These are phyloP conservation scores for Epichloe typhina DNA, from an alignment of 2,329 filamentous ascomycete species.

Conservation along the genomic window DNA sequence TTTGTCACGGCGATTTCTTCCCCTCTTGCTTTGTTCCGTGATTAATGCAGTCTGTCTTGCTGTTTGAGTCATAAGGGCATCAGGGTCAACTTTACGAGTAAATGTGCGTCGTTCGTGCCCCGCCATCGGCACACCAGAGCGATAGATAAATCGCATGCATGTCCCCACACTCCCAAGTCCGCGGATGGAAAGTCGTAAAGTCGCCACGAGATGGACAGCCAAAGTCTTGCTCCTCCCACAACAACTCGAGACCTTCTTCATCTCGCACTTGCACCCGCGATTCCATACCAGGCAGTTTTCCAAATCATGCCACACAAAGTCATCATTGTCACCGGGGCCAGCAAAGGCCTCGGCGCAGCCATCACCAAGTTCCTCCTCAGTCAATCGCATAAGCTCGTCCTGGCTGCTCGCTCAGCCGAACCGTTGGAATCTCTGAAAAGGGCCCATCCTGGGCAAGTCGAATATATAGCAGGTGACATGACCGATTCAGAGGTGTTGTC, in stretches of 20 bases:
- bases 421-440: conserved; percentile 37
- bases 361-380: conserved; percentile 38
- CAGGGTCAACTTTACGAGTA: too few species aligned
- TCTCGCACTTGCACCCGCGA: neutral
- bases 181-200: too few species aligned
- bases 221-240: neutral
- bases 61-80: too few species aligned
- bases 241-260: neutral
- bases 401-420: conserved; percentile 41
- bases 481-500: conserved; percentile 32
- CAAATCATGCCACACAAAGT: conserved; percentile 36
- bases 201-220: too few species aligned
- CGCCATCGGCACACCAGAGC: too few species aligned
- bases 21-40: too few species aligned
- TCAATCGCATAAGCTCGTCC: conserved; percentile 43
- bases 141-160: too few species aligned
- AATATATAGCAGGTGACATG: conserved; percentile 43
- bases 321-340: conserved; percentile 56
- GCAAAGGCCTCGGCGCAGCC: conserved; percentile 48
- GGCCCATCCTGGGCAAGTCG: conserved; percentile 39
- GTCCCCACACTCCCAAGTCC: too few species aligned
- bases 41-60: too few species aligned
- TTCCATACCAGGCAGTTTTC: neutral
- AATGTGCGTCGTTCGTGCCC: too few species aligned
- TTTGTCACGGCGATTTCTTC: neutral